Evolutionary conservation across 805 yeast genomes (phyloP).

Genomic region (Candida quercuum): DNA sequence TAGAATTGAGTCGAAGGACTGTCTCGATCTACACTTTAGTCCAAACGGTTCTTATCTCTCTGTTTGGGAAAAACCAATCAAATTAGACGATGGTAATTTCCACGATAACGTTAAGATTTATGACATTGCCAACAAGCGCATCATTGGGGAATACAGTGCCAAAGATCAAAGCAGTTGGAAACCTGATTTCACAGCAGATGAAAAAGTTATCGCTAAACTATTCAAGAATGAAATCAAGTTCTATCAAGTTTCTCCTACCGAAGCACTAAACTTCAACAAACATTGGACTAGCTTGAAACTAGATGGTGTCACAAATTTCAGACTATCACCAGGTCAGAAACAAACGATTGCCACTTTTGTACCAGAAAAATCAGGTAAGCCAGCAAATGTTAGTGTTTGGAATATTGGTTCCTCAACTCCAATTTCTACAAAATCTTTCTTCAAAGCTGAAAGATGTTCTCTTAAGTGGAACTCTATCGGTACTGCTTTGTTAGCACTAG

Average conservation of each 20-base stretch:
- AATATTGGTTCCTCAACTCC: constrained; percentile 64
- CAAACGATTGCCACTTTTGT: constrained; percentile 88
- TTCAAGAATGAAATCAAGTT: constrained; percentile 63
- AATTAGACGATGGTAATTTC: constrained; percentile 69
- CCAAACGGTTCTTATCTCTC: constrained; percentile 78
- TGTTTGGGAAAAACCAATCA: constrained; percentile 86
- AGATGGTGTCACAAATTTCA: constrained; percentile 55
- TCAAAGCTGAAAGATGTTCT: constrained; percentile 92
- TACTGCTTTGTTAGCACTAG: constrained; percentile 87
- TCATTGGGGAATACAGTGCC: constrained; percentile 61
- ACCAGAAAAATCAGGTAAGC: constrained; percentile 83
- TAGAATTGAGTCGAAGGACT: constrained; percentile 54
- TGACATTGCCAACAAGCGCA: constrained; percentile 44
- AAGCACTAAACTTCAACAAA: constrained; percentile 38
- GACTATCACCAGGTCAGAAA: constrained; percentile 79
- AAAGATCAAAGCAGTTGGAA: constrained; percentile 88
- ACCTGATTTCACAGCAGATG: constrained; percentile 86
- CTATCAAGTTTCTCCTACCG: constrained; percentile 47
- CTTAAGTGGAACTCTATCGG: constrained; percentile 94
- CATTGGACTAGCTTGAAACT: constrained; percentile 55
- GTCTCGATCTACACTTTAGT: constrained; percentile 81
- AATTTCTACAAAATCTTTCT: constrained; percentile 79
- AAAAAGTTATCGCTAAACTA: constrained; percentile 58
- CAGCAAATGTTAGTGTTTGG: constrained; percentile 83
- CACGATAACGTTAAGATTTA: constrained; percentile 77